Percentiles rank a stretch among this genome's conserved stretches.
Evolutionary conservation across 257 asterid genomes (phyloP).

Genomic region (Ilex aquifolium): DNA sequence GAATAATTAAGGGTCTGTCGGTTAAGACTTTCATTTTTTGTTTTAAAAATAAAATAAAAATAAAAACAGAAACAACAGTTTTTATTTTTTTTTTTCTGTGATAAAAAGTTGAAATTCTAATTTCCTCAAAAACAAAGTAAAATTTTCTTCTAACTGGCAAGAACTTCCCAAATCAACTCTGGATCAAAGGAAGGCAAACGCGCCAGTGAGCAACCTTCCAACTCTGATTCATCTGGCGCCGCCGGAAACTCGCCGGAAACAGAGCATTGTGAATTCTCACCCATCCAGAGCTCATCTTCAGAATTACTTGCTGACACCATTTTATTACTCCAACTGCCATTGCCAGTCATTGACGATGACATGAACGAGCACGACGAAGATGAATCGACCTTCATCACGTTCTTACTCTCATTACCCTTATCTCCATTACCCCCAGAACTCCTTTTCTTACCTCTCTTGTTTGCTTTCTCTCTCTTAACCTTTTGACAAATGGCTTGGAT

Average conservation of each 20-base stretch:
- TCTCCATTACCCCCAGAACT: neutral
- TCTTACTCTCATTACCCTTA: slow-evolving; percentile 10
- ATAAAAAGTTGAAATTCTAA: too few species aligned
- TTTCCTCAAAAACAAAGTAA: too few species aligned
- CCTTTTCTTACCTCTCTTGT: slow-evolving; percentile 24
- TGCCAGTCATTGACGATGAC: slow-evolving; percentile 19
- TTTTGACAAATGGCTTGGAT: slow-evolving; percentile 75
- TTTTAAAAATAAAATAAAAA: too few species aligned
- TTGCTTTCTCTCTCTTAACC: slow-evolving; percentile 51
- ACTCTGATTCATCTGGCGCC: slow-evolving; percentile 27
- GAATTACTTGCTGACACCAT: slow-evolving; percentile 34
- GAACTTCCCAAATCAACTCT: slow-evolving; percentile 87
- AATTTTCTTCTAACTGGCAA: slow-evolving; percentile 32
- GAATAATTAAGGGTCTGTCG: too few species aligned
- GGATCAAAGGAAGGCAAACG: slow-evolving; percentile 91
- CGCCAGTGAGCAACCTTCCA: slow-evolving; percentile 62
- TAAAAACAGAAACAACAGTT: too few species aligned
- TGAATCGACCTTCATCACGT: slow-evolving; percentile 23
- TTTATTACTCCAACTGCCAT: slow-evolving; percentile 23
- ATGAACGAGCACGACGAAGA: neutral
- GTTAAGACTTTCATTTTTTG: too few species aligned
- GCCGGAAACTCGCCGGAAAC: slow-evolving; percentile 32
- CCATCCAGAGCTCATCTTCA: slow-evolving; percentile 50
- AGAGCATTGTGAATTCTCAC: slow-evolving; percentile 37
- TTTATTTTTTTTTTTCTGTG: too few species aligned